A percentile compares a stretch with the other conserved stretches of the same genome.
These are phyloP conservation scores for Boechera divaricarpa DNA, from an alignment of 345 rosid genomes.

Conservation along the genomic window DNA sequence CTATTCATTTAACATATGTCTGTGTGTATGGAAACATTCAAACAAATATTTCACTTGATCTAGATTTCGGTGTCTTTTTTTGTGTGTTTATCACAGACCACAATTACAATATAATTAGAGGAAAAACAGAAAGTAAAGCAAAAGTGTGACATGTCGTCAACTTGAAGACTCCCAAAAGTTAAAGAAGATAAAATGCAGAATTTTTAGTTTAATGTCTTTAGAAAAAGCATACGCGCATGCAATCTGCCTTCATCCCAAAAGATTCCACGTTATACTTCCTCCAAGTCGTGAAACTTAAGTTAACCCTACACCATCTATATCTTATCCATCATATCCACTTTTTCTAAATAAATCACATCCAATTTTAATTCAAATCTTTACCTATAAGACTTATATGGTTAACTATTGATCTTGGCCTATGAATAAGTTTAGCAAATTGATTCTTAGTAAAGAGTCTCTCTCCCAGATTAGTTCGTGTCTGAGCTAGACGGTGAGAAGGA, in stretches of 20 bases:
- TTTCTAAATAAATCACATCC: background rate
- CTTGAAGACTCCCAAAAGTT: conserved; percentile 37
- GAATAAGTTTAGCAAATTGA: conserved; percentile 26
- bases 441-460: background rate
- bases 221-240: conserved; percentile 51
- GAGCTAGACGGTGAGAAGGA: background rate
- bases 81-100: background rate
- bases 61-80: background rate
- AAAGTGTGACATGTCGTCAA: conserved; percentile 34
- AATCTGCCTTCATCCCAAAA: conserved; percentile 36
- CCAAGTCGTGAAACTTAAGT: conserved; percentile 44
- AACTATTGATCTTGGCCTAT: conserved; percentile 15
- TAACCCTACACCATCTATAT: conserved; percentile 34
- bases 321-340: conserved; percentile 27
- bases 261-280: conserved; percentile 40
- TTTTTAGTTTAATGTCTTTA: conserved; percentile 31
- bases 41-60: conserved; percentile 13
- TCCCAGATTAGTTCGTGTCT: background rate
- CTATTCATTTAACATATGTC: background rate
- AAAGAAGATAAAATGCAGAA: conserved; percentile 19
- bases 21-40: conserved; percentile 10
- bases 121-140: conserved; percentile 10
- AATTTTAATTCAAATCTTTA: background rate
- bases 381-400: background rate
- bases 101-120: background rate